Evolutionary conservation across 1,284 basidiomycete genomes (phyloP).

Genomic region (Marasmius oreades): DNA sequence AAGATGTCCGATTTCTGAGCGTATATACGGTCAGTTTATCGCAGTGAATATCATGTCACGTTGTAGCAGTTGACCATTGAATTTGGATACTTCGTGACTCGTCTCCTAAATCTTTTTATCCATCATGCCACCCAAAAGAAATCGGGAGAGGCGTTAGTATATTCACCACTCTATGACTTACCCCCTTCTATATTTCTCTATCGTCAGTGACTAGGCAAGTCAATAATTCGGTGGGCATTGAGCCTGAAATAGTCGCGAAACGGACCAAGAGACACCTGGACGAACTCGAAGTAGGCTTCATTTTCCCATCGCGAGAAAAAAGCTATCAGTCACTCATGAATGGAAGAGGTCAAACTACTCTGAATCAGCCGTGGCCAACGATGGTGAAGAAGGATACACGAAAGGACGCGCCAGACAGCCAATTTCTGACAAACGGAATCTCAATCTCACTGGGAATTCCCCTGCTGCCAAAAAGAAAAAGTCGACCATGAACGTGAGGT

Average conservation of each 20-base stretch:
- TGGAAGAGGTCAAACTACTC: conserved; percentile 69
- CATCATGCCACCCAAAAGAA: conserved; percentile 42
- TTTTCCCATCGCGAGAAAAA: background rate
- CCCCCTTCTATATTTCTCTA: conserved; percentile 20
- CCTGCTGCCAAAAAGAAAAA: conserved; percentile 64
- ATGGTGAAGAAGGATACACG: conserved; percentile 44
- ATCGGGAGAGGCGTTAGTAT: conserved; percentile 40
- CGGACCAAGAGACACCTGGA: conserved; percentile 73
- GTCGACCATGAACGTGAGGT: conserved; percentile 74
- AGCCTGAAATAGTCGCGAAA: conserved; percentile 67
- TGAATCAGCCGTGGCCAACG: conserved; percentile 47
- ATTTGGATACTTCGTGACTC: too few relatives aligned
- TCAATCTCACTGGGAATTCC: conserved; percentile 40
- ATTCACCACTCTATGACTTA: conserved; percentile 6
- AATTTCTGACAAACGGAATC: conserved; percentile 67
- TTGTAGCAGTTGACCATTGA: too few relatives aligned
- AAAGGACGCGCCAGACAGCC: conserved; percentile 70
- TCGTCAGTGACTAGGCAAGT: conserved; percentile 36
- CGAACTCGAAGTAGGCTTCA: conserved; percentile 66
- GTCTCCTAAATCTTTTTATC: background rate
- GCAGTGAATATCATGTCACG: too few relatives aligned
- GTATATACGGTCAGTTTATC: too few relatives aligned
- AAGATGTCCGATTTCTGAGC: too few relatives aligned
- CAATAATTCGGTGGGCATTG: conserved; percentile 43
- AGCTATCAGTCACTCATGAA: conserved; percentile 2